phyloP scores from a whole-genome alignment of 2,329 filamentous ascomycete genomes.

The Fusarium euwallaceae region DNA sequence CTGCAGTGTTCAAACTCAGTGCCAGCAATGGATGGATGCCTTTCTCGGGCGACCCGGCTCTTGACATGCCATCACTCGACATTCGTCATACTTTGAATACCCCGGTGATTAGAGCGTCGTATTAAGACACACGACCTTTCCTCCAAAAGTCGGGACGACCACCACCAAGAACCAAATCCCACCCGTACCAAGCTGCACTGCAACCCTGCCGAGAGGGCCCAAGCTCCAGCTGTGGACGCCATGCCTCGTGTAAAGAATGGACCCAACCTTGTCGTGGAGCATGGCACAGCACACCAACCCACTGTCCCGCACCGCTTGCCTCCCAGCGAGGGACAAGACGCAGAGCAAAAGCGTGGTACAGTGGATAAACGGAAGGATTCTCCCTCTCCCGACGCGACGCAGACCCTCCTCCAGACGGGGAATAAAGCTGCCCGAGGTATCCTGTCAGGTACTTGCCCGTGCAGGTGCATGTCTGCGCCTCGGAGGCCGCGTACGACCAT shows the following conservation, averaged over 20 bases:
- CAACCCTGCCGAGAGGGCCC: conserved; percentile 33
- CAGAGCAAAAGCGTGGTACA: conserved; percentile 1
- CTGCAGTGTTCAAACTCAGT: not conserved
- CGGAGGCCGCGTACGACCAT: conserved; percentile 29
- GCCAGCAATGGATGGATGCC: conserved; percentile 6
- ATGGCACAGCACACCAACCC: conserved; percentile 34
- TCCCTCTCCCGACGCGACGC: conserved; percentile 10
- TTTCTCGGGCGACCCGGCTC: conserved; percentile 1
- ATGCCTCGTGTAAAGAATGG: conserved; percentile 40
- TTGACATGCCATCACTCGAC: conserved; percentile 16
- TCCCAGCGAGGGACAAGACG: conserved; percentile 13
- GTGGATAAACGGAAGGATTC: conserved; percentile 27
- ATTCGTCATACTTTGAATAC: conserved; percentile 19
- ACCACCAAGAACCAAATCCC: conserved; percentile 37
- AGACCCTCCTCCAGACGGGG: conserved; percentile 28
- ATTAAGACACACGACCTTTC: conserved; percentile 30
- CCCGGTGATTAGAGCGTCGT: conserved; percentile 37
- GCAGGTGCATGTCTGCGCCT: conserved; percentile 26
- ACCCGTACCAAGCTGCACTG: conserved; percentile 23
- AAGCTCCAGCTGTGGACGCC: conserved; percentile 31
- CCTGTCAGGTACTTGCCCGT: conserved; percentile 14
- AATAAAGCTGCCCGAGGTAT: conserved; percentile 20
- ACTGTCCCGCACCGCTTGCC: conserved; percentile 30
- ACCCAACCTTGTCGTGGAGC: conserved; percentile 32
- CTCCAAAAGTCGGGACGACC: conserved; percentile 16